Evolutionary conservation across 139 green algal genomes (phyloP), one percentile per base, ranked within the genome.

Genomic region (Diplosphaera chodatii): DNA sequence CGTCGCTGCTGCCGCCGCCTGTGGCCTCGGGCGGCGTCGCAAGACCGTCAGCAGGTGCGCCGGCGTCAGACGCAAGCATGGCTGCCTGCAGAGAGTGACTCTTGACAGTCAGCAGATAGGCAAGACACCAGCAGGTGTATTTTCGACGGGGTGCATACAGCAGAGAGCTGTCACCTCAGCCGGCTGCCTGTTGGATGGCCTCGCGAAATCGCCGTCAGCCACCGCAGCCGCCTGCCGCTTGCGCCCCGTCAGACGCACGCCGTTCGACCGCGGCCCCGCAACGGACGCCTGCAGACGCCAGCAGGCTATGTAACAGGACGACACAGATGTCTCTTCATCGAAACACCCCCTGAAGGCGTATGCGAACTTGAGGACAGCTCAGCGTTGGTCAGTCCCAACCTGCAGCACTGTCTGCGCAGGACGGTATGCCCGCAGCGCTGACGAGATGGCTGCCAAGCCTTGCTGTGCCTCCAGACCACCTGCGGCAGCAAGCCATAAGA

Each of bases 371-470:
- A n/a, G n/a, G n/a, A n/a, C n/a, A n/a, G n/a, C n/a, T n/a, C n/a
- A n/a, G n/a, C n/a, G n/a, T n/a, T n/a, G n/a, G n/a, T n/a, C n/a
- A n/a, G n/a, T n/a, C n/a, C n/a, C n/a, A n/a, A 90, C 91, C 75
- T 97, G 91, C 29, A 98, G 82, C n/a, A 98, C 93, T 1, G 93
- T 96, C 20, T 85, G 81, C 4, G 86, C 71, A 22, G 93, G 93
- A 5, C 93, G 82, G 82, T 95, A 98, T 15, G 63, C 68, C 16
- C 80, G 80, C 27, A 97, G 83, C 37, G 73, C 66, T 20, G 74
- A 68, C 0, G 88, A 86, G 48, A 96, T 92, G n/a, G 88, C 77
- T 2, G 84, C 85, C 64, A 92, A 64, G 4, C 67, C 73, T 18
- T 75, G 77, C 82, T 90, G 81, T 48, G 67, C 18, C 29, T 59